These are phyloP conservation scores for Sporothrix brasiliensis DNA, from an alignment of 2,329 filamentous ascomycete species.

Conservation along the genomic window DNA sequence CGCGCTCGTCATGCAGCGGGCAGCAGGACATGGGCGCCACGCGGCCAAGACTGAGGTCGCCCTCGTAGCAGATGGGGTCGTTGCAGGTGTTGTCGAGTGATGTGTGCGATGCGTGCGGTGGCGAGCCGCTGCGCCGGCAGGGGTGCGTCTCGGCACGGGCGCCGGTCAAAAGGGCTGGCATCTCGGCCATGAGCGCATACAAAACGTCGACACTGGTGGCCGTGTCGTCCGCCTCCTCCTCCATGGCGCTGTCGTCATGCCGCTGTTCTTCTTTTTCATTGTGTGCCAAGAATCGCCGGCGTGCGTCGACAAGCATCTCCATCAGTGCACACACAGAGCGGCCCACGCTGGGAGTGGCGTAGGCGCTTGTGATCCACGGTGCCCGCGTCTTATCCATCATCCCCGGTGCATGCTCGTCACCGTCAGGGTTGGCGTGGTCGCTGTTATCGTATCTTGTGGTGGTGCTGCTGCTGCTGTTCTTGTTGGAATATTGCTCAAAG, in stretches of 20 bases:
- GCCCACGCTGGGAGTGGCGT: background rate
- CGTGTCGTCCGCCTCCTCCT: background rate
- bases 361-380: background rate
- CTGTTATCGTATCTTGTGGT: too few species aligned
- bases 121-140: background rate
- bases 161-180: background rate
- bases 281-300: background rate
- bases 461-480: too few species aligned
- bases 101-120: too few species aligned
- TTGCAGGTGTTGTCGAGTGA: background rate
- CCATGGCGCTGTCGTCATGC: background rate
- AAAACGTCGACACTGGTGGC: background rate
- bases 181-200: background rate
- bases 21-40: background rate
- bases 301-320: background rate
- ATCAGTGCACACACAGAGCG: background rate
- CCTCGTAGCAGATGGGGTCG: conserved; percentile 1
- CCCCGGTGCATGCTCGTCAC: background rate
- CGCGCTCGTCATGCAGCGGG: background rate
- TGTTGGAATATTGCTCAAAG: background rate
- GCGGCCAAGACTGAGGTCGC: background rate
- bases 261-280: background rate
- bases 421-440: background rate
- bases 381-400: background rate
- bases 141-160: background rate